Evolutionary conservation across 75 land plant species (phyloP).

Genomic region (Chamaecyparis obtusa): DNA sequence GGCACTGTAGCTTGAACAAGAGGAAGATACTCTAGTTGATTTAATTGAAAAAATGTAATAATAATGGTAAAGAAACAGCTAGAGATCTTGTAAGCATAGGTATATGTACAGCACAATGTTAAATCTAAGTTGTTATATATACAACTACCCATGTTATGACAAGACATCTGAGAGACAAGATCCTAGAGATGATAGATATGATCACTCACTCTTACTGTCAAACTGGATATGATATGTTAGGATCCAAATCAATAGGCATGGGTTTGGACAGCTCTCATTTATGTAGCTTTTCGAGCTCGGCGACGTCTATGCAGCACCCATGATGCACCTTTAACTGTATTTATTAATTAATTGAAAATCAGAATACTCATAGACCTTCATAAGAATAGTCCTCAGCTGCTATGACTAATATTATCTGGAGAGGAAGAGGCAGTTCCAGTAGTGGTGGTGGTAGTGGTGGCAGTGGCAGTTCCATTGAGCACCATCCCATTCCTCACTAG

Average conservation of each 20-base stretch:
- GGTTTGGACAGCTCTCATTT: not conserved
- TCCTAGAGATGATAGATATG: not conserved
- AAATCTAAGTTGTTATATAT: no score
- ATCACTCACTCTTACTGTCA: not conserved
- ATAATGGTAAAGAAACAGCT: no score
- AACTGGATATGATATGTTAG: not conserved
- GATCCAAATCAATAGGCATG: not conserved
- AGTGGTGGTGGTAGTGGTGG: not conserved
- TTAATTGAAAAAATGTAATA: no score
- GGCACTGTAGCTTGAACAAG: no score
- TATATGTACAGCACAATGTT: no score
- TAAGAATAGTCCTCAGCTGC: not conserved
- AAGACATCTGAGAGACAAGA: not conserved
- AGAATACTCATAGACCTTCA: no score
- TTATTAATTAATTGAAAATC: no score
- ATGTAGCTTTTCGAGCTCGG: no score
- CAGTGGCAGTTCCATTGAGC: not conserved
- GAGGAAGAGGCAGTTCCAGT: not conserved
- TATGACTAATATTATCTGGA: not conserved
- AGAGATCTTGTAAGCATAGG: no score
- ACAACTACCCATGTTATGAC: not conserved
- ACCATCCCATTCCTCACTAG: constrained; percentile 5
- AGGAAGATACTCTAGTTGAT: no score
- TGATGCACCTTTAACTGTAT: no score
- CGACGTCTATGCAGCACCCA: no score